Conservation (phyloP, 257 asterid species). For the Solanum virginianum region DNA sequence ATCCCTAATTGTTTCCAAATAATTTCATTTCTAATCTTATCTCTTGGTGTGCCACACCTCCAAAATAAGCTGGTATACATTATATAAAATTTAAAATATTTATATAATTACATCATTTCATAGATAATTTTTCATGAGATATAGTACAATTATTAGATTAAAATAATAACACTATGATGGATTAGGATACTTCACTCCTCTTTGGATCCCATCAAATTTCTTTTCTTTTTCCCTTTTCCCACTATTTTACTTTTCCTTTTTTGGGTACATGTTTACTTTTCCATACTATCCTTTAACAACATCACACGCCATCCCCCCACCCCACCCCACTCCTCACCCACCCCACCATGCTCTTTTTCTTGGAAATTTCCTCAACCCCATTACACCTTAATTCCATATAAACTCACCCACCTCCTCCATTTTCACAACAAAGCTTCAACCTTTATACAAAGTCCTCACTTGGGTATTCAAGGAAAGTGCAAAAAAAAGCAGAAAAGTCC, state of each 20-base stretch:
- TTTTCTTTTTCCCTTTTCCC: constrained; percentile 5
- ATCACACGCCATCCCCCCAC: constrained; percentile 40
- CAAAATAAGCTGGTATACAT: not conserved
- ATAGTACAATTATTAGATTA: not conserved
- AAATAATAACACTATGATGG: not conserved
- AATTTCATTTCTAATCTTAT: too few relatives aligned
- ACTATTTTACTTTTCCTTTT: constrained; percentile 2
- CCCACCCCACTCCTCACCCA: constrained; percentile 20
- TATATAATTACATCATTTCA: not conserved
- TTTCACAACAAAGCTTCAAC: not conserved
- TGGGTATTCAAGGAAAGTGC: not conserved
- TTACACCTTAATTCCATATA: not conserved
- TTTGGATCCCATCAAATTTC: not conserved
- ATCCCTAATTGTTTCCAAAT: too few relatives aligned
- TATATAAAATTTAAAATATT: not conserved
- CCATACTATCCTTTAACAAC: constrained; percentile 40
- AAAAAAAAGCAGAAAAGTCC: not conserved
- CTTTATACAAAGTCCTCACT: not conserved
- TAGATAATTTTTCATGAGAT: not conserved
- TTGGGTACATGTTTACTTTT: not conserved
- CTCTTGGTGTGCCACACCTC: rapidly evolving
- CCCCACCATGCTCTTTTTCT: not conserved
- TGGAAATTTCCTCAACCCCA: constrained; percentile 5
- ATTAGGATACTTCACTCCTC: not conserved
- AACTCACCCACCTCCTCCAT: not conserved